These are phyloP conservation scores for Yarrowia sp. DNA, from an alignment of 805 yeast species.

Conservation along the genomic window DNA sequence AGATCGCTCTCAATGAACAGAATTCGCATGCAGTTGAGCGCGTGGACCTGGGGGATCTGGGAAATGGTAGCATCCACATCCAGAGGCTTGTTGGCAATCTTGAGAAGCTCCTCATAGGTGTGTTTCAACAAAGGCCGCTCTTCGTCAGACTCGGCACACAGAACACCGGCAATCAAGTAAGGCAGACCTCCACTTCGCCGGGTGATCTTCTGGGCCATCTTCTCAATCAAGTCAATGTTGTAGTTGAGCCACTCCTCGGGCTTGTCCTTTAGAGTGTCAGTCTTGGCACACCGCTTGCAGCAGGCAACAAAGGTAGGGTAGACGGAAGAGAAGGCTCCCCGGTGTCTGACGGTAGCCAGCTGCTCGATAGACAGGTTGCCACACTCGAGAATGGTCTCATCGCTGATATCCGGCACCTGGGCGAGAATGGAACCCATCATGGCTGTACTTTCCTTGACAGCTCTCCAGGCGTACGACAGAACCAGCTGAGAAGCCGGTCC, in stretches of 20 bases:
- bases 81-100: conserved; percentile 62
- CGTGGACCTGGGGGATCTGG: conserved; percentile 86
- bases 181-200: conserved; percentile 95
- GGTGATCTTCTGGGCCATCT: conserved; percentile 72
- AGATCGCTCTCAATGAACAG: conserved; percentile 75
- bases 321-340: conserved; percentile 91
- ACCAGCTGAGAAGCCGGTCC: conserved; percentile 55
- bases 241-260: conserved; percentile 66
- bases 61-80: conserved; percentile 51
- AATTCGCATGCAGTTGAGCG: conserved; percentile 81
- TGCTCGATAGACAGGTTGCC: conserved; percentile 70
- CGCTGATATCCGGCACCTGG: conserved; percentile 47
- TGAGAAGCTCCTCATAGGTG: conserved; percentile 61
- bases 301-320: conserved; percentile 78
- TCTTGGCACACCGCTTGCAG: conserved; percentile 61
- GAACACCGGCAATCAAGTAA: conserved; percentile 72
- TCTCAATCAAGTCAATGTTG: conserved; percentile 61
- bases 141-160: conserved; percentile 58
- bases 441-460: conserved; percentile 74
- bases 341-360: conserved; percentile 76
- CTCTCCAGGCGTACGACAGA: conserved; percentile 79
- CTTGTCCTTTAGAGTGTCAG: conserved; percentile 49
- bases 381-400: conserved; percentile 48
- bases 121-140: conserved; percentile 54
- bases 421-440: conserved; percentile 59